Percentiles rank a stretch among this genome's conserved stretches.
These are phyloP conservation scores for Centella asiatica DNA, from an alignment of 129 eudicot species.

Conservation along the genomic window DNA sequence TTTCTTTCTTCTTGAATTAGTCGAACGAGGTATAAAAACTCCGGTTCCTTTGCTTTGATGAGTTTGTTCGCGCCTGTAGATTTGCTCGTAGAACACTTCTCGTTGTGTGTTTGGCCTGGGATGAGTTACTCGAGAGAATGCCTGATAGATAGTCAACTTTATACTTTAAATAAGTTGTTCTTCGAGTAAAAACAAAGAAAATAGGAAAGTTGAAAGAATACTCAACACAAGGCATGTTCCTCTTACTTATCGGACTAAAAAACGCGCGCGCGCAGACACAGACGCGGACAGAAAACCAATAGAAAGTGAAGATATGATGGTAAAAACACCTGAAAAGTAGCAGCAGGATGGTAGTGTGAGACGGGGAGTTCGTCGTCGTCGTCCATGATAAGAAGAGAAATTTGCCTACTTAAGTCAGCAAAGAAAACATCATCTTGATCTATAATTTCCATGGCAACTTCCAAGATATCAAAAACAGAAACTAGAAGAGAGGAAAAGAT, in stretches of 20 bases:
- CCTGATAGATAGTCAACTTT: slow-evolving; percentile 19
- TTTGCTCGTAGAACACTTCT: slow-evolving; percentile 32
- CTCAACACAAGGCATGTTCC: background rate
- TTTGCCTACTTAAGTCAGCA: slow-evolving; percentile 79
- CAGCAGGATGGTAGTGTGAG: slow-evolving; percentile 39
- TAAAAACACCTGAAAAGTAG: slow-evolving; percentile 63
- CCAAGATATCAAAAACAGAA: background rate
- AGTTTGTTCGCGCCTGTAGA: slow-evolving; percentile 44
- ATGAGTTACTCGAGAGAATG: slow-evolving; percentile 43
- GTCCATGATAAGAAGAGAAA: slow-evolving; percentile 80
- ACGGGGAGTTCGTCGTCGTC: slow-evolving; percentile 21
- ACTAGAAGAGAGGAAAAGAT: background rate
- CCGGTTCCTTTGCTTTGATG: slow-evolving; percentile 95
- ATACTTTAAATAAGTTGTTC: background rate
- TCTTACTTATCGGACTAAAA: background rate
- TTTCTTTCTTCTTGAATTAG: slow-evolving; percentile 53
- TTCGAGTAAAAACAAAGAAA: background rate
- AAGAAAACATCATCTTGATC: slow-evolving; percentile 81
- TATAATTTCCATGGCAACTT: slow-evolving; percentile 48
- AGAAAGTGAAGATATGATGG: background rate
- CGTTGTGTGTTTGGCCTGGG: slow-evolving; percentile 26
- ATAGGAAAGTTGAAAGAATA: background rate
- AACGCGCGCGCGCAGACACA: too few relatives aligned
- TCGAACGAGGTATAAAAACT: slow-evolving; percentile 67
- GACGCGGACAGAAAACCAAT: background rate